Conservation (phyloP, 2,329 filamentous ascomycete species). For the Diplocarpon mali region DNA sequence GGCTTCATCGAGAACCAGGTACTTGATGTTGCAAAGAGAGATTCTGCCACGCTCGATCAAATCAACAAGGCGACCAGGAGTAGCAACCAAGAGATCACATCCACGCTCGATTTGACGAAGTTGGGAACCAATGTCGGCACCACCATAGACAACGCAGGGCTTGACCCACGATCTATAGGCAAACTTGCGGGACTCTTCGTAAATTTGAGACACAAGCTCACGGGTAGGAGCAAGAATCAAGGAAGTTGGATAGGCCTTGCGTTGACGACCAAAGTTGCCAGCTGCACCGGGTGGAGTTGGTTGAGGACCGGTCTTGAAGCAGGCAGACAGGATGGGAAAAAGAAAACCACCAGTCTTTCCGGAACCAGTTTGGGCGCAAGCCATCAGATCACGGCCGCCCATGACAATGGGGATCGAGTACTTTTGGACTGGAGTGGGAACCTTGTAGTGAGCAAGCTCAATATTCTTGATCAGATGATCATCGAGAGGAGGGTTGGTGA, state of each 20-base stretch:
- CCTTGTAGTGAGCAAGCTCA: conserved; percentile 84
- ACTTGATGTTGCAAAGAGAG: conserved; percentile 97
- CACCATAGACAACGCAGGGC: conserved; percentile 96
- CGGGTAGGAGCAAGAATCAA: conserved; percentile 93
- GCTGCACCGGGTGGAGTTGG: conserved; percentile 49
- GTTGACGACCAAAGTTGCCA: conserved; percentile 78
- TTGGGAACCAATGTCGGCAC: conserved; percentile 96
- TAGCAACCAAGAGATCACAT: conserved; percentile 93
- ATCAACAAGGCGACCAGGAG: conserved; percentile 92
- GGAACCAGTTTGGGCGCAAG: conserved; percentile 98
- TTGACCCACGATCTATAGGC: conserved; percentile 98
- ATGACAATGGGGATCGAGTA: conserved; percentile 99
- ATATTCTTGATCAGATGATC: conserved; percentile 92
- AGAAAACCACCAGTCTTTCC: conserved; percentile 99
- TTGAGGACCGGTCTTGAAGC: conserved; percentile 81
- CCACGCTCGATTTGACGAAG: conserved; percentile 96
- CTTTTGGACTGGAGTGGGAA: conserved; percentile 95
- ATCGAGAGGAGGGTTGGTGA: conserved; percentile 91
- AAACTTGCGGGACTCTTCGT: conserved; percentile 95
- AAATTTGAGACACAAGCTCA: conserved; percentile 98
- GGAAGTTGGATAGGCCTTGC: conserved; percentile 95
- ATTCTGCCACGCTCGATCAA: conserved; percentile 97
- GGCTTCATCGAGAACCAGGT: conserved; percentile 95
- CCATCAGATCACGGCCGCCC: conserved; percentile 96
- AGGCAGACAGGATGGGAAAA: conserved; percentile 97